Base-by-base conservation (phyloP, 441 rosid genomes). In the Corymbia citriodora region DNA sequence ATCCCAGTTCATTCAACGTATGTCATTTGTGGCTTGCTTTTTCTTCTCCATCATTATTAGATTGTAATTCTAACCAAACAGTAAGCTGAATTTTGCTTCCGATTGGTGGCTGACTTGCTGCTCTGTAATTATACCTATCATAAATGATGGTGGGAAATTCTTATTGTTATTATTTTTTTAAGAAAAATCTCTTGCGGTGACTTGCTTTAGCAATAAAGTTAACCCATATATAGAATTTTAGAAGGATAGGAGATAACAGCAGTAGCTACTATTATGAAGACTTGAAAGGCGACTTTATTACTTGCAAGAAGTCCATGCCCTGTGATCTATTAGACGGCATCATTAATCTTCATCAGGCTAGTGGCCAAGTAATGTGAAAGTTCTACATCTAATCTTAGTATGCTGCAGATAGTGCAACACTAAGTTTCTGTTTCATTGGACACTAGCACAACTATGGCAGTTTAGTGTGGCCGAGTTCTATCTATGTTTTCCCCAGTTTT, bases 1-100 rank as follows among this genome's bases (percentile, higher is more conserved):
- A 98, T 98, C 91, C 98, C 99, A 16, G 99, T 97, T 29, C 99
- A 97, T 92, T 96, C 99, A 49, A 91, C 96, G 99, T 98, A 96
- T 72, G 94, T 86, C 65, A 57, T 61, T 90, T 68, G 48, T 8
- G 12, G 74, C 63, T 31, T 61, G 36, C 57, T 9, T 54, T 9
- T 85, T 21, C 40, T 87, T 87, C 48, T 87, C 49, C 53, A 18
- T 54, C 18, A 31, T 7, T 90, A 36, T 57, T 49, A 45, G n/a
- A 79, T 79, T 23, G n/a, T 23, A 45, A 79, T 45, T 10, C 85
- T 45, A 79, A 45, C 27, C 85, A 79, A 79, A 79, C n/a, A 45
- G 52, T 8, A 18, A 45, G 52, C 50, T 45, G 85, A 25, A 79
- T 79, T 45, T 23, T 23, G n/a, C 85, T 79, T 45, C 52, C 45